phyloP scores from a whole-genome alignment of 148 eudicot genomes.

The Gaultheria prostrata region DNA sequence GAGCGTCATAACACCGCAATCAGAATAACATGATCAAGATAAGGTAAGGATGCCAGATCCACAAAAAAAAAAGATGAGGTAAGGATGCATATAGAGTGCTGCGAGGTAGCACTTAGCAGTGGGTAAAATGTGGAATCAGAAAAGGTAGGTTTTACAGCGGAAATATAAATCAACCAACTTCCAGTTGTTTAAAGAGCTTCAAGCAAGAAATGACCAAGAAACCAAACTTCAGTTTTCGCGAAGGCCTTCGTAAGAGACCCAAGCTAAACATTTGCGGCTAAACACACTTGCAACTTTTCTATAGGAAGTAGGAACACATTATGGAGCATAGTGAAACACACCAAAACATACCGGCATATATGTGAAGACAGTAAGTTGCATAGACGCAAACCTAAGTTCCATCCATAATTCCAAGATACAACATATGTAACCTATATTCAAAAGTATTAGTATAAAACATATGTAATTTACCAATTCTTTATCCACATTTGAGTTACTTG shows the following conservation, averaged over 20 bases:
- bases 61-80: background rate
- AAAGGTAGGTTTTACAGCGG: background rate
- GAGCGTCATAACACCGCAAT: background rate
- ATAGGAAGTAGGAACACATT: background rate
- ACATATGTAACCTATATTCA: too few species aligned
- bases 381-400: background rate
- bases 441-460: too few species aligned
- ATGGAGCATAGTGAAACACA: background rate
- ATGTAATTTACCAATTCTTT: too few species aligned
- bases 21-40: background rate
- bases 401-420: background rate
- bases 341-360: background rate
- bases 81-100: background rate
- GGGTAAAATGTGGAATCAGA: background rate
- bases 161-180: background rate
- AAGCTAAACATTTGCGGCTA: background rate
- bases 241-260: background rate
- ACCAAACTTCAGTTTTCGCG: background rate
- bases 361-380: background rate
- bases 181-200: background rate
- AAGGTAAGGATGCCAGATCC: background rate
- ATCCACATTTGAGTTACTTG: too few species aligned
- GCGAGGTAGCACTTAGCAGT: background rate
- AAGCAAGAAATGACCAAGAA: background rate
- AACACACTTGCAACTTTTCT: too few species aligned